A percentile compares a stretch with the other conserved stretches of the same genome.
Evolutionary conservation across 345 rosid species (phyloP).

Genomic region (Eucalyptus coolabah): DNA sequence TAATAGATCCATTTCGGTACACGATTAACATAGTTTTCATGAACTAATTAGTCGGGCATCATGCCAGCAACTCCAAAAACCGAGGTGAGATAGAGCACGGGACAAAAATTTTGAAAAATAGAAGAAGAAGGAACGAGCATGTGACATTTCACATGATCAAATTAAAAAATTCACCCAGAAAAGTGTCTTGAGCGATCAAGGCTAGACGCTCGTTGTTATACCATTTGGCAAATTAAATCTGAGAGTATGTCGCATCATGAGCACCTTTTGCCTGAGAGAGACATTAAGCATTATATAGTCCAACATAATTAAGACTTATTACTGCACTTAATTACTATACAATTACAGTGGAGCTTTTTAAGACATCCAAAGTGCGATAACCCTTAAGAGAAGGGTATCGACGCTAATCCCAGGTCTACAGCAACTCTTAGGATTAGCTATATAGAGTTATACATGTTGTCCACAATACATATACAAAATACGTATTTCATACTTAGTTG

Average conservation of each 20-base stretch:
- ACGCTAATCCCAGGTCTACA: background rate
- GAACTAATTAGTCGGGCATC: background rate
- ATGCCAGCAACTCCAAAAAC: background rate
- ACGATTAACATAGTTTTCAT: background rate
- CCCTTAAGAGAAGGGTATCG: background rate
- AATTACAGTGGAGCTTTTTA: background rate
- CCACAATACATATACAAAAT: background rate
- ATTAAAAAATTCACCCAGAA: too few relatives aligned
- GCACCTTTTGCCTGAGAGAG: background rate
- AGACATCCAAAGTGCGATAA: background rate
- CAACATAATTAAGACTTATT: background rate
- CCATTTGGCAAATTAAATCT: too few relatives aligned
- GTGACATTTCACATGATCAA: too few relatives aligned
- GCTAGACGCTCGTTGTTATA: too few relatives aligned
- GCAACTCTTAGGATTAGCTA: background rate
- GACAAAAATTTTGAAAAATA: too few relatives aligned
- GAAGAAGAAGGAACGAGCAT: too few relatives aligned
- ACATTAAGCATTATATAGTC: too few relatives aligned
- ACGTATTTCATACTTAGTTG: background rate
- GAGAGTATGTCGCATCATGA: background rate
- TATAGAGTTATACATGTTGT: background rate
- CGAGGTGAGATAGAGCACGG: rapidly evolving
- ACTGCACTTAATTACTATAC: background rate
- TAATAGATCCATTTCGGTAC: background rate
- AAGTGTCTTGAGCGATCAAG: too few relatives aligned